Percentiles rank a stretch among this genome's conserved stretches.
Conservation (phyloP, 2,329 filamentous ascomycete species). For the Acarospora socialis region DNA sequence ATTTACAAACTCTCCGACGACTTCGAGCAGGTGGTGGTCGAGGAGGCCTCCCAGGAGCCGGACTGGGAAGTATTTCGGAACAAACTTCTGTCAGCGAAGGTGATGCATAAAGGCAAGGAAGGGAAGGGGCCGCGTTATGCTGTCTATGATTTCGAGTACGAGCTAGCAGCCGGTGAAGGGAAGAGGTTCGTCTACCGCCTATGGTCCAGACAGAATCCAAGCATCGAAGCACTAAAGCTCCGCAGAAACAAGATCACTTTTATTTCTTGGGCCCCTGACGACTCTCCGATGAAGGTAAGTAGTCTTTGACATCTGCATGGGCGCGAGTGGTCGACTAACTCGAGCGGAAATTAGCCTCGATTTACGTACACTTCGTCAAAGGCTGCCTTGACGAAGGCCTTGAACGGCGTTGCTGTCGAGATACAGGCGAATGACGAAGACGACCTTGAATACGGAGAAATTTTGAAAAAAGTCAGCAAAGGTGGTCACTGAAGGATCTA, state of each 20-base stretch:
- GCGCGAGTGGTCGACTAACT: slow-evolving; percentile 11
- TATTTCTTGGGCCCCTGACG: slow-evolving; percentile 33
- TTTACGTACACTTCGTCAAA: slow-evolving; percentile 38
- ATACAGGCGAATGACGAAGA: slow-evolving; percentile 22
- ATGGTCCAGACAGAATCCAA: neutral
- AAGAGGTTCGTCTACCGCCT: slow-evolving; percentile 26
- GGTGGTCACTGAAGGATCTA: slow-evolving; percentile 18
- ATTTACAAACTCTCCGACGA: slow-evolving; percentile 39
- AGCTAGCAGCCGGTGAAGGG: slow-evolving; percentile 33
- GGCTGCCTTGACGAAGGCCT: slow-evolving; percentile 34
- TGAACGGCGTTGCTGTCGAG: slow-evolving; percentile 25
- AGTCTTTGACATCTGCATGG: neutral
- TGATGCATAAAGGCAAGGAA: slow-evolving; percentile 26
- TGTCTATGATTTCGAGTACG: slow-evolving; percentile 36
- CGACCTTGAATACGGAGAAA: slow-evolving; percentile 21
- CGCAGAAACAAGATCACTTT: slow-evolving; percentile 37
- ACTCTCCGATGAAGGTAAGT: slow-evolving; percentile 4
- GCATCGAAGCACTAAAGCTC: slow-evolving; percentile 8
- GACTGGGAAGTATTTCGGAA: slow-evolving; percentile 35
- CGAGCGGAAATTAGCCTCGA: slow-evolving; percentile 23
- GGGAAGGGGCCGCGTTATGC: slow-evolving; percentile 33
- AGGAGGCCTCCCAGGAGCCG: slow-evolving; percentile 28
- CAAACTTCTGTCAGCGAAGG: slow-evolving; percentile 29
- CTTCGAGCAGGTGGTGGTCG: slow-evolving; percentile 35
- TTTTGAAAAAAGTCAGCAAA: slow-evolving; percentile 22